These are phyloP conservation scores for Debaryomyces castellii DNA, from an alignment of 805 yeast genomes.

Conservation along the genomic window DNA sequence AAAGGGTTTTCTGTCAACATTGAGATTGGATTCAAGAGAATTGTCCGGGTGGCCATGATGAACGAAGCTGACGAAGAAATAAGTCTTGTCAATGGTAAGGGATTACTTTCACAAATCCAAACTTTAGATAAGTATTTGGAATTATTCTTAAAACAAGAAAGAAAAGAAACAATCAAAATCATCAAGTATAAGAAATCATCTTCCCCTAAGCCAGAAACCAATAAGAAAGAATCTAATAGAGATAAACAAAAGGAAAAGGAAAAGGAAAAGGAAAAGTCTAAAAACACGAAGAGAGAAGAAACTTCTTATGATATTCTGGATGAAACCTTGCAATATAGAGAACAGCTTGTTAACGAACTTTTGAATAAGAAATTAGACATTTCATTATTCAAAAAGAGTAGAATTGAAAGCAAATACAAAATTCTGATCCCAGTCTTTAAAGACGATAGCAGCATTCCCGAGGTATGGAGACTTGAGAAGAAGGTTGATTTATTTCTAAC, in stretches of 20 bases:
- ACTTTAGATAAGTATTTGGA: conserved; percentile 63
- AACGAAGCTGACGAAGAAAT: conserved; percentile 21
- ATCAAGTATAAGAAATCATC: conserved; percentile 33
- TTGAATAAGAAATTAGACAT: conserved; percentile 20
- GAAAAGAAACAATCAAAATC: conserved; percentile 60
- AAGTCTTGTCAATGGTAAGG: conserved; percentile 44
- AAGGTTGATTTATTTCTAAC: conserved; percentile 29
- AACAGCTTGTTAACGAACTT: conserved; percentile 23
- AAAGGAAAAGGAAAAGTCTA: neutral
- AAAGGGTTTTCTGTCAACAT: conserved; percentile 64
- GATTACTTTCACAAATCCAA: conserved; percentile 52
- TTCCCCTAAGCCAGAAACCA: neutral
- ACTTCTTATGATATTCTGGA: neutral
- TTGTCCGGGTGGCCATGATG: conserved; percentile 28
- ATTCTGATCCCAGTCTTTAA: conserved; percentile 27
- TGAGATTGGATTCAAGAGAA: conserved; percentile 60
- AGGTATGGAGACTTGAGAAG: conserved; percentile 25
- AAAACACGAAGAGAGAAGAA: neutral
- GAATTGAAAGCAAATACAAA: conserved; percentile 28
- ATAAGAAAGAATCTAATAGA: neutral
- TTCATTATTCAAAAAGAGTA: conserved; percentile 26
- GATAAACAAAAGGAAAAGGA: conserved; percentile 1
- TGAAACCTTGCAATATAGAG: conserved; percentile 10
- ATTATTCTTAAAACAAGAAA: conserved; percentile 55
- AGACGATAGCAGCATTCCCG: conserved; percentile 18